A percentile compares a stretch with the other conserved stretches of the same genome.
Conservation (phyloP, 176 grass and related monocot species). For the Alloteropsis semialata region DNA sequence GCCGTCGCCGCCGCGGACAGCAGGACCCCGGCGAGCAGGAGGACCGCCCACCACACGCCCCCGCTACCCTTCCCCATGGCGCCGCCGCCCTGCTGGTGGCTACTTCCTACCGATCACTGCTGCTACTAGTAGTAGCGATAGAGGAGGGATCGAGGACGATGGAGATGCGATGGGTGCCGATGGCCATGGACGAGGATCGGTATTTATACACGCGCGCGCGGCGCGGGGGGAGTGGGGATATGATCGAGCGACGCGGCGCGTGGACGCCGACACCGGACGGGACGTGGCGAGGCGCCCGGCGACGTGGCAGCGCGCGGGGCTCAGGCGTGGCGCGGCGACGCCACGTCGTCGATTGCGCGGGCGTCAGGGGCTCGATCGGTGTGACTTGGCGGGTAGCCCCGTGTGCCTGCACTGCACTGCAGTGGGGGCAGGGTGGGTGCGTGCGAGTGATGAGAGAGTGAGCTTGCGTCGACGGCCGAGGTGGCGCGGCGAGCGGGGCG, state of each 20-base stretch:
- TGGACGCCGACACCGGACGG: background rate
- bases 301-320: background rate
- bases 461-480: background rate
- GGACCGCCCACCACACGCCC: background rate
- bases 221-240: too few relatives aligned
- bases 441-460: background rate
- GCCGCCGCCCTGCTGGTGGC: background rate
- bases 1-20: background rate
- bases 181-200: background rate
- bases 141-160: background rate
- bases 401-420: too few relatives aligned
- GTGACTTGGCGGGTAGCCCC: background rate
- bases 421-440: background rate
- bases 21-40: slow-evolving; percentile 26
- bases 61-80: slow-evolving; percentile 7
- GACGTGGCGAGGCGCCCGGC: background rate
- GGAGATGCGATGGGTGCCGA: background rate
- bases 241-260: background rate
- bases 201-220: slow-evolving; percentile 11
- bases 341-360: slow-evolving; percentile 19
- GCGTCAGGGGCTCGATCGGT: background rate
- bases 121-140: background rate
- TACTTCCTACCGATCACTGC: background rate
- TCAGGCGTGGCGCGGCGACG: background rate
- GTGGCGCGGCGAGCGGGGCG: background rate